Conservation (phyloP, 163 green algal genomes). For the Scenedesmus sp. region DNA sequence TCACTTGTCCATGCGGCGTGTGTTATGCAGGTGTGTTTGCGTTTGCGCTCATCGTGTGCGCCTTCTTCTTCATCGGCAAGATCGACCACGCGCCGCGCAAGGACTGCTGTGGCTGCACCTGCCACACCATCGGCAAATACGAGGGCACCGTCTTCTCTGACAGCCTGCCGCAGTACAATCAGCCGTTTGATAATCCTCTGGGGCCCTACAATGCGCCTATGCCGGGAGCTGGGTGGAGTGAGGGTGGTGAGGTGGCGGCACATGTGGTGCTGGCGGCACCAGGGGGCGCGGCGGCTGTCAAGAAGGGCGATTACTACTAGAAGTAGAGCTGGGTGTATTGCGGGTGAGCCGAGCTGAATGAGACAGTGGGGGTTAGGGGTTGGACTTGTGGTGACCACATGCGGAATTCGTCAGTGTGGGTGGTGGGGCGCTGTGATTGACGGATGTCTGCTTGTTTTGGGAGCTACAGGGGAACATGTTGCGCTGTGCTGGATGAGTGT, state of each 20-base stretch:
- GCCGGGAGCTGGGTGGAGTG: background rate
- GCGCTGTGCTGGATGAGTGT: too few relatives aligned
- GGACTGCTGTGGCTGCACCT: constrained; percentile 52
- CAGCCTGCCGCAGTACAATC: constrained; percentile 20
- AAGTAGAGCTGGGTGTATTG: too few relatives aligned
- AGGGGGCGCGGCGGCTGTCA: background rate
- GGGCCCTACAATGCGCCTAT: background rate
- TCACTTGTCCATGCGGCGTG: too few relatives aligned
- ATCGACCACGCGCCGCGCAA: constrained; percentile 35
- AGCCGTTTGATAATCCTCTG: constrained; percentile 7
- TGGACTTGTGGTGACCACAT: too few relatives aligned
- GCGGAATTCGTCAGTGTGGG: too few relatives aligned
- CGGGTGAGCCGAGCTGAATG: too few relatives aligned
- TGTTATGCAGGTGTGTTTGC: constrained; percentile 41
- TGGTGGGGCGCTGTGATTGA: too few relatives aligned
- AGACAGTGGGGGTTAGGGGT: too few relatives aligned
- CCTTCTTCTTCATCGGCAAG: constrained; percentile 50
- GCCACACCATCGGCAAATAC: constrained; percentile 46
- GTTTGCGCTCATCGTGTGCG: constrained; percentile 45
- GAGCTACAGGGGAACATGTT: too few relatives aligned
- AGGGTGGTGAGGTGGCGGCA: background rate
- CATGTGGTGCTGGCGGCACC: constrained; percentile 14
- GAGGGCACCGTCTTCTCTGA: constrained; percentile 30
- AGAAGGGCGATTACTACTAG: background rate
- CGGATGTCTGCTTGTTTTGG: too few relatives aligned